These are phyloP conservation scores for Thelonectria discophora DNA, from an alignment of 2,329 filamentous ascomycete genomes.

Conservation along the genomic window DNA sequence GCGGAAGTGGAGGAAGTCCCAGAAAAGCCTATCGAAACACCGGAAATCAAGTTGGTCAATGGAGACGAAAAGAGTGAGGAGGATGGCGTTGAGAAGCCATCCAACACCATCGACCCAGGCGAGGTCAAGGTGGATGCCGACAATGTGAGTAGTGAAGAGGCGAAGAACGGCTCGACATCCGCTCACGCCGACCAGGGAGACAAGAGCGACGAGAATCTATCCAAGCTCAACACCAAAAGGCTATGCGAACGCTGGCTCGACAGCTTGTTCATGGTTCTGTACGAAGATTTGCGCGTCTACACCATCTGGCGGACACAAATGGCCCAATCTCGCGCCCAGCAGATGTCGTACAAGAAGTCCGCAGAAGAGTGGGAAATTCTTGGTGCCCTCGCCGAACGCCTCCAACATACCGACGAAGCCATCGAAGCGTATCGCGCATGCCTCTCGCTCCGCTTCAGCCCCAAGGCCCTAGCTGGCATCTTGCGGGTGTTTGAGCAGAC, in stretches of 20 bases:
- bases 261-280: conserved; percentile 98
- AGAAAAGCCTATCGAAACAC: conserved; percentile 44
- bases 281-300: conserved; percentile 97
- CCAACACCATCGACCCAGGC: conserved; percentile 79
- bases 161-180: conserved; percentile 30
- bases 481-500: conserved; percentile 80
- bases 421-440: conserved; percentile 93
- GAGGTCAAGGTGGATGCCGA: conserved; percentile 80
- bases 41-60: conserved; percentile 36
- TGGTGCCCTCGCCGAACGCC: conserved; percentile 87
- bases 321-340: conserved; percentile 92
- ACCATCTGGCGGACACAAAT: conserved; percentile 99
- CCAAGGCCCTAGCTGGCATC: conserved; percentile 89
- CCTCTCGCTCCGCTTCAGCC: conserved; percentile 86
- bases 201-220: conserved; percentile 76
- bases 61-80: conserved; percentile 51
- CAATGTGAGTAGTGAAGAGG: conserved; percentile 61
- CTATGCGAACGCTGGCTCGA: conserved; percentile 98
- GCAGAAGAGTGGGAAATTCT: conserved; percentile 99
- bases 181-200: conserved; percentile 57
- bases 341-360: conserved; percentile 95
- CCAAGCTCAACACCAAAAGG: conserved; percentile 95
- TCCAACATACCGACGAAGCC: conserved; percentile 92
- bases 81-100: conserved; percentile 75
- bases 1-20: conserved; percentile 47